Evolutionary conservation across 2,329 filamentous ascomycete species (phyloP), one percentile per base, ranked within the genome.

Genomic region (Diaporthe amygdali): DNA sequence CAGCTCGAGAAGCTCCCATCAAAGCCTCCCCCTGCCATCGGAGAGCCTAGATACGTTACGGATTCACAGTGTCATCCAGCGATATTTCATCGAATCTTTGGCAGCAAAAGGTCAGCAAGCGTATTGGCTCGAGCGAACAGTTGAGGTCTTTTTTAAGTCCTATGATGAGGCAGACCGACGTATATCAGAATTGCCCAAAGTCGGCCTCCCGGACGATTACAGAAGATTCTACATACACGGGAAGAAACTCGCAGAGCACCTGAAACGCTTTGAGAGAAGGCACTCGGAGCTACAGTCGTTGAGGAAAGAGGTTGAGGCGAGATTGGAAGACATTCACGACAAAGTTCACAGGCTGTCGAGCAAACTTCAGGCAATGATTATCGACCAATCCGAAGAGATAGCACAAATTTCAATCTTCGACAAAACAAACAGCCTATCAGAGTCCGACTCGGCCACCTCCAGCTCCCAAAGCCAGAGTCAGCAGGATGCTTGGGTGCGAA

Each of bases 211-310:
- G 0, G 85, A 88, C 68, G 88, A 90, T 74, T 89, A 87, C 74
- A 81, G 85, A 15, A 79, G 86, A 12, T 88, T 87, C 64, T 78
- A 82, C 22, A 85, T 88, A 22, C 88, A 90, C 69, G 87, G 87
- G 0, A 80, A 81, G 46, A 84, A 82, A 64, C 77, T 90, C 20
- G 72, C 82, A 3, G 78, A 82, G 34, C 85, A 88, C 75, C 69
- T 87, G 0, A 75, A 76, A n/a, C 81, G 80, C 7, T 80, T 80
- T 27, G 81, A 80, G 76, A 82, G 76, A 72, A 81, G 74, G 49
- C 22, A 71, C 49, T 72, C 76, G 14, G 74, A 79, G 17, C 74
- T 74, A 34, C 70, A 84, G 5, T 68, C 77, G n/a, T 78, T 78
- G 5, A 79, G 79, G 3, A 73, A 74, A 12, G 74, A 78, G 8